These are phyloP conservation scores for Lactarius sanguifluus DNA, from an alignment of 768 basidiomycete species.

Conservation along the genomic window DNA sequence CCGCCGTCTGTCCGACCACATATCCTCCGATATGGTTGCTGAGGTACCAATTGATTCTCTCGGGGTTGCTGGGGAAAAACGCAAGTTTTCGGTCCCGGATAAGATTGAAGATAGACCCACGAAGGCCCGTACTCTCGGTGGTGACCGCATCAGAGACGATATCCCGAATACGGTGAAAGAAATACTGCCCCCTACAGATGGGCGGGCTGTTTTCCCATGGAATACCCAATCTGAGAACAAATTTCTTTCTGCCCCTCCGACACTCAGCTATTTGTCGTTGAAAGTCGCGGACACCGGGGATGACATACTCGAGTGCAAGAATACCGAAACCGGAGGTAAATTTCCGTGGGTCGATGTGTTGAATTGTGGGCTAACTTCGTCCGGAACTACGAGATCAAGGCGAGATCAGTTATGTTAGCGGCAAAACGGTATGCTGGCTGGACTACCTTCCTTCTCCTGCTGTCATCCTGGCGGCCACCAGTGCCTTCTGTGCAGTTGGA, in stretches of 20 bases:
- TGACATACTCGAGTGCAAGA: slow-evolving; percentile 75
- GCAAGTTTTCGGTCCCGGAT: slow-evolving; percentile 49
- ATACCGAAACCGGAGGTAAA: slow-evolving; percentile 66
- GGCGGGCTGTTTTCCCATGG: not conserved
- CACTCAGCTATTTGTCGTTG: slow-evolving; percentile 58
- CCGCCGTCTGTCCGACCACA: slow-evolving; percentile 4
- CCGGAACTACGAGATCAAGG: slow-evolving; percentile 48
- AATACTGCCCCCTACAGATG: slow-evolving; percentile 37
- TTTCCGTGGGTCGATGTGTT: slow-evolving; percentile 23
- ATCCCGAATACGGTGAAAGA: slow-evolving; percentile 49
- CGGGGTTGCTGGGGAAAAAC: slow-evolving; percentile 44
- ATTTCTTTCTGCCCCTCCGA: slow-evolving; percentile 31
- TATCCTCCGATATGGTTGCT: slow-evolving; percentile 49
- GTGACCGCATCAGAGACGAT: slow-evolving; percentile 54
- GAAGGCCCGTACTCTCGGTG: slow-evolving; percentile 63
- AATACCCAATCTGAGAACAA: slow-evolving; percentile 3
- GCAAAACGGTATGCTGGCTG: slow-evolving; percentile 79
- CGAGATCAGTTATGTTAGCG: slow-evolving; percentile 64
- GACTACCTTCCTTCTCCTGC: slow-evolving; percentile 81
- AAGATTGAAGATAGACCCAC: slow-evolving; percentile 39
- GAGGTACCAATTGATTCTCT: slow-evolving; percentile 49
- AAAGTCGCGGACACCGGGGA: slow-evolving; percentile 61
- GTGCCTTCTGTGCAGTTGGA: slow-evolving; percentile 69
- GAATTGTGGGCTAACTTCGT: slow-evolving; percentile 1
- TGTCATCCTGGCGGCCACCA: slow-evolving; percentile 63